A percentile compares a stretch with the other conserved stretches of the same genome.
phyloP scores from a whole-genome alignment of 176 grass and related monocot species.

The Lolium perenne region DNA sequence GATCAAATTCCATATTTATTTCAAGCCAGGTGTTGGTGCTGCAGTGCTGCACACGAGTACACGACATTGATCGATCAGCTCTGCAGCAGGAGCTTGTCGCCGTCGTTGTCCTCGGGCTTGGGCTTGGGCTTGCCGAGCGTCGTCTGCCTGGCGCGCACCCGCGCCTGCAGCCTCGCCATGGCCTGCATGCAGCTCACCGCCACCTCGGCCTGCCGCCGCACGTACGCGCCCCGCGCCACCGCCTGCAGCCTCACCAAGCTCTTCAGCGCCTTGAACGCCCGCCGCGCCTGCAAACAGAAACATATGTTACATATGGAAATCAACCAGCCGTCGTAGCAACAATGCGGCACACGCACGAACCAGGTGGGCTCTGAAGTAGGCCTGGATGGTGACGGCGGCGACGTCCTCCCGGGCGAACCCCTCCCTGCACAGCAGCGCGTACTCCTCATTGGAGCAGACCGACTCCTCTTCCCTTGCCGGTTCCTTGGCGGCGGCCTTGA shows the following conservation, averaged over 20 bases:
- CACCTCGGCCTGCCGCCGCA: slow-evolving; percentile 78
- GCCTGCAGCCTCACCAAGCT: slow-evolving; percentile 95
- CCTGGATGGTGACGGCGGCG: slow-evolving; percentile 82
- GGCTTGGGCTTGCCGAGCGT: slow-evolving; percentile 43
- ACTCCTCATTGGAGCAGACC: slow-evolving; percentile 61
- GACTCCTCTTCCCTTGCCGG: slow-evolving; percentile 21
- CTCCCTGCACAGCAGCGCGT: slow-evolving; percentile 61
- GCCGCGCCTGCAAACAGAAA: slow-evolving; percentile 60
- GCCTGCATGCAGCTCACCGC: slow-evolving; percentile 94
- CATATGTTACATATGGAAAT: too few species aligned
- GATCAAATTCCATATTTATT: not conserved
- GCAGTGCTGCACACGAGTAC: not conserved
- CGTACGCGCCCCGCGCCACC: slow-evolving; percentile 80
- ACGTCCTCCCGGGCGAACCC: slow-evolving; percentile 75
- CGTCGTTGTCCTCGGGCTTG: slow-evolving; percentile 27
- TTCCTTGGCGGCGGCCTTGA: not conserved
- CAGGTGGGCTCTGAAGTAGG: slow-evolving; percentile 80
- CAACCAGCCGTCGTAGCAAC: too few species aligned
- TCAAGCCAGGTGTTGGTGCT: not conserved
- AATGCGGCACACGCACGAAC: slow-evolving; percentile 26
- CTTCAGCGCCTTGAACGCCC: slow-evolving; percentile 79
- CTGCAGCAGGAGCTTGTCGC: slow-evolving; percentile 42
- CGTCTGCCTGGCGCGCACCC: slow-evolving; percentile 71
- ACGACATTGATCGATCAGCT: not conserved
- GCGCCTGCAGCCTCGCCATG: slow-evolving; percentile 76